Base-by-base conservation (phyloP, 805 yeast species). In the Candida stauntonica region DNA sequence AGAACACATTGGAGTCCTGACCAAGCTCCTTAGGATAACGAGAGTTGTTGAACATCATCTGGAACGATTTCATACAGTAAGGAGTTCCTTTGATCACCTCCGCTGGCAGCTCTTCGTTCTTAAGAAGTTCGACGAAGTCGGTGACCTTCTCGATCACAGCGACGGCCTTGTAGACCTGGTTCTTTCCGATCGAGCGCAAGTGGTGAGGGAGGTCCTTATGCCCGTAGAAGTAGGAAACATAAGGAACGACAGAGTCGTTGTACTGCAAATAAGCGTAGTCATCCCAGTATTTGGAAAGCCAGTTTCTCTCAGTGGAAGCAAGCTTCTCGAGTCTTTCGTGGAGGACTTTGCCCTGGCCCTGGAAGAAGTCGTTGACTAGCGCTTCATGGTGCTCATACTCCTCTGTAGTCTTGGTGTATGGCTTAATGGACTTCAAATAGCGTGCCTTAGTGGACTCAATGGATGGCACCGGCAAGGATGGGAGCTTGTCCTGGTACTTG, bases 281-380 rank as follows among this genome's bases (percentile, higher is more conserved):
- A 61, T 91, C 95, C 99, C 99, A 91, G 73, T 82, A 87, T 44
- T 77, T 81, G 33, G 84, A 75, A 54, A 91, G 71, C 99, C 99
- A 91, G 62, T 91, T 91, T 57, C 87, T 81, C 40, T 48, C 46
- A 15, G 40, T 41, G 3, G 51, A 26, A 64, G 68, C 38, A 55
- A 77, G 76, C 18, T 70, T 65, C 26, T 61, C 55, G 37, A 91
- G 71, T 44, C 89, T 73, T 40, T 67, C 48, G 58, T 91, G 98
- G 45, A 91, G 72, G 23, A 59, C 64, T 38, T 77, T 78, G 14
- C 93, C 87, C 31, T 68, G 67, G 7, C 86, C 87, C 26, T 78
- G 76, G 19, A 75, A 63, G 51, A 91, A 88, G 42, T 81, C 85
- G 35, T 77, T 69, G 35, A 88, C 83, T 9, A 77, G 69, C 12